Conservation (phyloP, 371 early-diverging fungal species). For the Paramicrosporidium saccamoebae region DNA sequence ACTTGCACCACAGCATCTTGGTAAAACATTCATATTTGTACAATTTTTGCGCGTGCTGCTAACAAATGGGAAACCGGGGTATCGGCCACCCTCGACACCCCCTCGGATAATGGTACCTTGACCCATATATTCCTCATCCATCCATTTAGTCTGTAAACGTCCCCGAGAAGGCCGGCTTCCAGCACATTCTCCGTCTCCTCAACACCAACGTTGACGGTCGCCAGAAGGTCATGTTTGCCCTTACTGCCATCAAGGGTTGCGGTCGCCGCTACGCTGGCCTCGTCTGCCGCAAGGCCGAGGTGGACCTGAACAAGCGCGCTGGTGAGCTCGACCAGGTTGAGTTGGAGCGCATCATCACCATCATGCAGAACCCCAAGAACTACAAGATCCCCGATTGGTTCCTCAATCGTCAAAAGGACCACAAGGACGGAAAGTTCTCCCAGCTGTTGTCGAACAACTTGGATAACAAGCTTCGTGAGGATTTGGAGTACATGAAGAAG, state of each 20-base stretch:
- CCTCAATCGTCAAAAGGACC: constrained; percentile 93
- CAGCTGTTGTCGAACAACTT: constrained; percentile 80
- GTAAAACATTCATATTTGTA: no score
- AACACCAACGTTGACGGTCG: constrained; percentile 99
- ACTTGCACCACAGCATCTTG: no score
- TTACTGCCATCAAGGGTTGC: constrained; percentile 92
- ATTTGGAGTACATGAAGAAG: constrained; percentile 84
- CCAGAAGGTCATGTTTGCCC: constrained; percentile 72
- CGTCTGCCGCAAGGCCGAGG: constrained; percentile 91
- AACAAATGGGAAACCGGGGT: no score
- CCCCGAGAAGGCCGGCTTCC: constrained; percentile 62
- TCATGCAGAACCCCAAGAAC: constrained; percentile 64
- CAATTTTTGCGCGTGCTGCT: no score
- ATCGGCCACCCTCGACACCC: no score
- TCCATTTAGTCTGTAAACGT: constrained; percentile 41
- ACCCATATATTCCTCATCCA: no score
- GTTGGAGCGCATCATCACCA: constrained; percentile 52
- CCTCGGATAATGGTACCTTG: no score
- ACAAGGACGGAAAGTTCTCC: constrained; percentile 59
- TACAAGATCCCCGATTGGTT: constrained; percentile 95
- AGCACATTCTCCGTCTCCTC: constrained; percentile 95
- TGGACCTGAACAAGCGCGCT: constrained; percentile 81
- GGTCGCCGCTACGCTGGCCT: constrained; percentile 92
- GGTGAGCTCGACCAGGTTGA: constrained; percentile 86
- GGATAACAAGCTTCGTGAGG: constrained; percentile 84